Evolutionary conservation across 345 rosid species (phyloP).

Genomic region (Acer negundo): DNA sequence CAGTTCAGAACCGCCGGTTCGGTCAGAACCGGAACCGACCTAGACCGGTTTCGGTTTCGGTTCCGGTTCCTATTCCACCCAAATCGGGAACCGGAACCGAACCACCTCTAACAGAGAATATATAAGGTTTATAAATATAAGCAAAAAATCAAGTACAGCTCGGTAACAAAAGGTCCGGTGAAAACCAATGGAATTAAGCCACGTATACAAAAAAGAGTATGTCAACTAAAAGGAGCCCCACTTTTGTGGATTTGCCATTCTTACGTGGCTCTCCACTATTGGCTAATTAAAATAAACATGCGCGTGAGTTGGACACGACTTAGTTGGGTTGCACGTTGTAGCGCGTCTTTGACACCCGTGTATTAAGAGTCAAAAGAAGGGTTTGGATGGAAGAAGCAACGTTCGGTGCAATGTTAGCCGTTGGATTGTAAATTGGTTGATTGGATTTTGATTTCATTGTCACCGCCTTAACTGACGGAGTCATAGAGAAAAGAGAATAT

Average conservation of each 20-base stretch:
- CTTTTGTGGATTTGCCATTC: background rate
- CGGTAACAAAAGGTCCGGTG: background rate
- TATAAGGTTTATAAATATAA: too few species aligned
- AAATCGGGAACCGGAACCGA: too few species aligned
- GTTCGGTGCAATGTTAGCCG: constrained; percentile 31
- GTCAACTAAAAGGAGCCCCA: background rate
- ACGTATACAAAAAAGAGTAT: background rate
- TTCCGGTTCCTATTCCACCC: too few species aligned
- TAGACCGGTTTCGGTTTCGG: too few species aligned
- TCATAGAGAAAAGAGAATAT: constrained; percentile 9
- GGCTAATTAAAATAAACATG: background rate
- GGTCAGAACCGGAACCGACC: too few species aligned
- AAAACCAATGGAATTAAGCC: background rate
- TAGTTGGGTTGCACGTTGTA: constrained; percentile 1
- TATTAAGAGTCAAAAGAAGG: constrained; percentile 13
- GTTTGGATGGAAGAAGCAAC: background rate
- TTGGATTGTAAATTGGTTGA: constrained; percentile 3
- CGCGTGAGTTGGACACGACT: background rate
- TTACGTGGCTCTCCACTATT: background rate
- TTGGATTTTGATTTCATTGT: background rate
- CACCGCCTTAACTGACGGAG: constrained; percentile 43
- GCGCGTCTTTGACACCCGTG: constrained; percentile 19
- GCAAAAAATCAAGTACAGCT: background rate
- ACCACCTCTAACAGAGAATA: too few species aligned
- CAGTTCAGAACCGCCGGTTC: too few species aligned